A percentile compares a stretch with the other conserved stretches of the same genome.
phyloP scores from a whole-genome alignment of 805 yeast species.

The Candida piceae region DNA sequence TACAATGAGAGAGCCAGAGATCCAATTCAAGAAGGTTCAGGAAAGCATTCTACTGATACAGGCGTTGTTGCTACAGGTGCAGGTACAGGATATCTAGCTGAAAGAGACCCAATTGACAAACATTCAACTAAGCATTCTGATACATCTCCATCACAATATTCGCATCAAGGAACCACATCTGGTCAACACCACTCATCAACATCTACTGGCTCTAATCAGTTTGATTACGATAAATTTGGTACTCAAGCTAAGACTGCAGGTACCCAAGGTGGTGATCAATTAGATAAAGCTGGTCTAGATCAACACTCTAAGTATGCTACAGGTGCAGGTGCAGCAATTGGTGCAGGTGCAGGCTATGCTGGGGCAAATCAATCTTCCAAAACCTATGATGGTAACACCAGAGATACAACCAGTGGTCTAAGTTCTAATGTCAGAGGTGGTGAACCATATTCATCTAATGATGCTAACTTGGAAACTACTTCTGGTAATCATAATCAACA shows the following conservation, averaged over 20 bases:
- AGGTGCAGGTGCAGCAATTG: constrained; percentile 8
- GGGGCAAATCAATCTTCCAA: background rate
- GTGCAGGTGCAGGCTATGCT: constrained; percentile 9
- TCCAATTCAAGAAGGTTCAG: too few relatives aligned
- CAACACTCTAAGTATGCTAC: constrained; percentile 10
- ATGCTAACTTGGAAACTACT: background rate
- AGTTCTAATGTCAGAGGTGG: constrained; percentile 2
- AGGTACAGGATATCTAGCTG: constrained; percentile 10
- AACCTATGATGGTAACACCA: background rate
- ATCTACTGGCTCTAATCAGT: too few relatives aligned
- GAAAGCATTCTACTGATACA: constrained; percentile 8
- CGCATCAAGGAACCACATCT: too few relatives aligned
- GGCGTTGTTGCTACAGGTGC: constrained; percentile 7
- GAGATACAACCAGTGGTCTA: background rate
- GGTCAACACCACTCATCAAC: too few relatives aligned
- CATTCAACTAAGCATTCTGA: background rate
- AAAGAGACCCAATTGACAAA: background rate
- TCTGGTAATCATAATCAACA: background rate
- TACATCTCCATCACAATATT: background rate
- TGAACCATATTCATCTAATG: constrained; percentile 4
- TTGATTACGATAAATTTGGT: constrained; percentile 5
- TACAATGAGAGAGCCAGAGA: too few relatives aligned
- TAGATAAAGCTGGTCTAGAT: constrained; percentile 9
- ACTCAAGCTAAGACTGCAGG: constrained; percentile 5
- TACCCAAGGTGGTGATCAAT: constrained; percentile 7